phyloP scores from a whole-genome alignment of 2,329 filamentous ascomycete genomes.

The Chrysoporthe puriensis region DNA sequence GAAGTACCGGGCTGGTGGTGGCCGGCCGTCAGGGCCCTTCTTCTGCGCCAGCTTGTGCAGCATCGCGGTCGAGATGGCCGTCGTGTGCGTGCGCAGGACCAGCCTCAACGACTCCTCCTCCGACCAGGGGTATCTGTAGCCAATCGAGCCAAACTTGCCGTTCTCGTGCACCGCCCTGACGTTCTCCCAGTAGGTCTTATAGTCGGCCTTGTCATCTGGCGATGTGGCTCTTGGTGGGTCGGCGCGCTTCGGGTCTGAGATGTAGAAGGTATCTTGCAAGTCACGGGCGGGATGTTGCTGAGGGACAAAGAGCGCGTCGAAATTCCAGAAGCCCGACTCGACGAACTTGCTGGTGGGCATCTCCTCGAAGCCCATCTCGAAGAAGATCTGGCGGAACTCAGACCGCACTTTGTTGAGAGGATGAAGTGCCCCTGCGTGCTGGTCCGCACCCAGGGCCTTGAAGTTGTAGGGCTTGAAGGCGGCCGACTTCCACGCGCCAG shows the following conservation, averaged over 20 bases:
- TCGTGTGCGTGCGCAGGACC: slow-evolving; percentile 95
- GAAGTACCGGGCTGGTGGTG: slow-evolving; percentile 85
- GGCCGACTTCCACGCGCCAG: slow-evolving; percentile 88
- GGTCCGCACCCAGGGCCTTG: slow-evolving; percentile 60
- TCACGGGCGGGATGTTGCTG: slow-evolving; percentile 98
- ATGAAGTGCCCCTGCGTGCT: slow-evolving; percentile 64
- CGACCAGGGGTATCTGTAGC: slow-evolving; percentile 94
- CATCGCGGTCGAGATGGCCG: slow-evolving; percentile 87
- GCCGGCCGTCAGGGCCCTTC: slow-evolving; percentile 71
- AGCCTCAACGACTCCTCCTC: slow-evolving; percentile 84
- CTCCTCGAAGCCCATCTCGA: slow-evolving; percentile 98
- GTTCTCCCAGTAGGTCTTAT: slow-evolving; percentile 86
- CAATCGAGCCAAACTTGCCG: slow-evolving; percentile 92
- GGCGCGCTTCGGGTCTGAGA: slow-evolving; percentile 81
- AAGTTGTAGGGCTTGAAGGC: slow-evolving; percentile 77
- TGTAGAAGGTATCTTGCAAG: slow-evolving; percentile 95
- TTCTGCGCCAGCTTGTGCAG: slow-evolving; percentile 85
- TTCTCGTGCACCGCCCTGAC: slow-evolving; percentile 85
- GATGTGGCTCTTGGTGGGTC: slow-evolving; percentile 66
- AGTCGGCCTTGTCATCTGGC: slow-evolving; percentile 65
- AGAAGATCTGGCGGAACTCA: slow-evolving; percentile 98
- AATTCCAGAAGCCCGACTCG: slow-evolving; percentile 99
- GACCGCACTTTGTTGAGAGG: slow-evolving; percentile 91
- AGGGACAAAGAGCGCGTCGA: slow-evolving; percentile 93
- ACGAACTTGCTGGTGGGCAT: slow-evolving; percentile 95